These are phyloP conservation scores for Exophiala mesophila DNA, from an alignment of 2,329 filamentous ascomycete species.

Conservation along the genomic window DNA sequence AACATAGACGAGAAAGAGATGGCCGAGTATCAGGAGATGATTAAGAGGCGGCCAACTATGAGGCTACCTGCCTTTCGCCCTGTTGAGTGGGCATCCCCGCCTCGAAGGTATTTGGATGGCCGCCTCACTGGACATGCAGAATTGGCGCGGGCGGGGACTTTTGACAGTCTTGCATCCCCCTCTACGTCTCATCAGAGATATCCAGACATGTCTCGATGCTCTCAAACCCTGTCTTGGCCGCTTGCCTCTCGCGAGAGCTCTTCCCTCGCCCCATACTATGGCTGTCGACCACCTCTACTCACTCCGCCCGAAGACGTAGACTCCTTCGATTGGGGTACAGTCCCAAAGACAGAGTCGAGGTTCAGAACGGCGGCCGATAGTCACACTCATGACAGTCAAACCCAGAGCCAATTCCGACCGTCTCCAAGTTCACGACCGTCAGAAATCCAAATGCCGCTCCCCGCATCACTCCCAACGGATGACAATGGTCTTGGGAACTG, in stretches of 20 bases:
- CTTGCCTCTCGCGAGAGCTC: conserved; percentile 2
- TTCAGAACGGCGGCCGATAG: conserved; percentile 10
- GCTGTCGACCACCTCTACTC: conserved; percentile 18
- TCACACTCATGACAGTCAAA: conserved; percentile 1
- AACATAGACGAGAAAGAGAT: background rate
- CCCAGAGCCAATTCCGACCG: conserved; percentile 7
- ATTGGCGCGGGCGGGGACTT: background rate
- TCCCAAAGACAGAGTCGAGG: conserved; percentile 4
- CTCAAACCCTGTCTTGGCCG: conserved; percentile 11
- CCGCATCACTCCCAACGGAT: conserved; percentile 10
- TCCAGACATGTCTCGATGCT: background rate
- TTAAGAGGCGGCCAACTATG: background rate
- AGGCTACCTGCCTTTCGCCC: conserved; percentile 5
- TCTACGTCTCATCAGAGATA: background rate
- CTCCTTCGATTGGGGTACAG: conserved; percentile 25
- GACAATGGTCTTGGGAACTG: conserved; percentile 12
- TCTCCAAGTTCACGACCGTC: conserved; percentile 15
- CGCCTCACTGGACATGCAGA: background rate
- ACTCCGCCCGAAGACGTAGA: conserved; percentile 28
- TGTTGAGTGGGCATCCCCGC: background rate
- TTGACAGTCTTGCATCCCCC: background rate
- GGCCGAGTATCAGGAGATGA: background rate
- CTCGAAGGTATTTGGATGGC: background rate
- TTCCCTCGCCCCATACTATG: conserved; percentile 8
- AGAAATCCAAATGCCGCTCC: conserved; percentile 17